These are phyloP conservation scores for Aspergillus bridgeri DNA, from an alignment of 495 filamentous ascomycete species.

Conservation along the genomic window DNA sequence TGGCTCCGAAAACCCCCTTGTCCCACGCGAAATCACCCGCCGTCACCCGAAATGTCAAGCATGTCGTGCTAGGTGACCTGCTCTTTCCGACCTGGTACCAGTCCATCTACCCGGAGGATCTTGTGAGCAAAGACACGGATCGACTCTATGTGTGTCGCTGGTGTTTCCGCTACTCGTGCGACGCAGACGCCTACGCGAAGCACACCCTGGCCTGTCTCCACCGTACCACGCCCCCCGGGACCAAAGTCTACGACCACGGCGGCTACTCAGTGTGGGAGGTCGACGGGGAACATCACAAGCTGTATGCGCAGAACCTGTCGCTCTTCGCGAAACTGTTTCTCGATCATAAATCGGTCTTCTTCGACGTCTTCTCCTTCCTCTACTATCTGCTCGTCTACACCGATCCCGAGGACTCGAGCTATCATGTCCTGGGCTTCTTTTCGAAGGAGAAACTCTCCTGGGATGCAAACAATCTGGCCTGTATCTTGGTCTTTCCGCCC, in stretches of 20 bases:
- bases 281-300: constrained; percentile 83
- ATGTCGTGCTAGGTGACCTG: constrained; percentile 70
- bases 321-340: constrained; percentile 98
- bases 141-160: constrained; percentile 82
- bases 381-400: constrained; percentile 79
- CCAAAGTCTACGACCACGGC: constrained; percentile 55
- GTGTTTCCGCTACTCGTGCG: constrained; percentile 90
- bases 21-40: constrained; percentile 30
- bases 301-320: constrained; percentile 92
- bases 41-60: constrained; percentile 62
- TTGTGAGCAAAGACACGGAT: constrained; percentile 60
- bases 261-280: constrained; percentile 79
- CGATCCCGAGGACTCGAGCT: constrained; percentile 35
- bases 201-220: constrained; percentile 45
- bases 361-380: constrained; percentile 90
- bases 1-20: constrained; percentile 28
- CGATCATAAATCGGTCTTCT: constrained; percentile 97
- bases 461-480: constrained; percentile 98
- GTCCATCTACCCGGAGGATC: constrained; percentile 73
- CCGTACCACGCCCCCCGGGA: constrained; percentile 40
- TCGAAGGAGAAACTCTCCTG: constrained; percentile 97
- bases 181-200: constrained; percentile 56
- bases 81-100: constrained; percentile 77
- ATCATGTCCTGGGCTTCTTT: constrained; percentile 84
- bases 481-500: constrained; percentile 93